Percentiles rank a stretch among this genome's conserved stretches.
These are phyloP conservation scores for Nicotiana attenuata DNA, from an alignment of 257 asterid species.

Conservation along the genomic window DNA sequence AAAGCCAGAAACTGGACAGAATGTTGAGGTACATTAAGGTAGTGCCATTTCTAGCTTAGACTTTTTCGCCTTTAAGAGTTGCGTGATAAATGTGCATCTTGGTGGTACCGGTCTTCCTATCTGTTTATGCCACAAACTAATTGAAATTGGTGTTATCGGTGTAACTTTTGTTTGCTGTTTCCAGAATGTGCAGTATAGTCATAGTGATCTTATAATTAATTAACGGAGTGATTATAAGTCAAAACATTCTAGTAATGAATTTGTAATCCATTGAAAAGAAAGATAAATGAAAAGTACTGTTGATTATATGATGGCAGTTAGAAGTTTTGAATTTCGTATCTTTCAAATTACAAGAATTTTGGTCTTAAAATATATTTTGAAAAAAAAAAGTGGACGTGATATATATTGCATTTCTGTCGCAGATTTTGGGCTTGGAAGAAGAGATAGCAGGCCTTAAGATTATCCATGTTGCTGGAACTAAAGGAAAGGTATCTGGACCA, in stretches of 20 bases:
- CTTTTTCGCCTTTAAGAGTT: neutral
- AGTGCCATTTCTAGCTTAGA: slow-evolving; percentile 2
- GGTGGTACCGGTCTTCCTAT: neutral
- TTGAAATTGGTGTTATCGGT: neutral
- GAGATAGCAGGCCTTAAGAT: slow-evolving; percentile 52
- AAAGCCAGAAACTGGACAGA: slow-evolving; percentile 52
- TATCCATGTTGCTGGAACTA: slow-evolving; percentile 88
- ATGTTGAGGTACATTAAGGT: slow-evolving; percentile 74
- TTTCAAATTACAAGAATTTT: neutral
- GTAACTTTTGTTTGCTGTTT: neutral
- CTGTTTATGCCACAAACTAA: neutral
- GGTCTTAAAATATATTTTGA: neutral
- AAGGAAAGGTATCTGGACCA: slow-evolving; percentile 66
- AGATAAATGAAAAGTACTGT: neutral
- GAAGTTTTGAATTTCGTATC: neutral
- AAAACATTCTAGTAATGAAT: neutral
- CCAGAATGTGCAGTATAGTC: neutral
- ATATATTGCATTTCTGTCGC: slow-evolving; percentile 26
- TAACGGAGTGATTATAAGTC: neutral
- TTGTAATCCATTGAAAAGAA: neutral
- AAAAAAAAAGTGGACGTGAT: neutral
- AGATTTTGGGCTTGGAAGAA: slow-evolving; percentile 78
- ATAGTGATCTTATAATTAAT: neutral
- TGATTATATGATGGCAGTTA: neutral
- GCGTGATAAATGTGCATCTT: neutral